Conservation (phyloP, 2,329 filamentous ascomycete genomes). For the Phaeosphaeria sp. region DNA sequence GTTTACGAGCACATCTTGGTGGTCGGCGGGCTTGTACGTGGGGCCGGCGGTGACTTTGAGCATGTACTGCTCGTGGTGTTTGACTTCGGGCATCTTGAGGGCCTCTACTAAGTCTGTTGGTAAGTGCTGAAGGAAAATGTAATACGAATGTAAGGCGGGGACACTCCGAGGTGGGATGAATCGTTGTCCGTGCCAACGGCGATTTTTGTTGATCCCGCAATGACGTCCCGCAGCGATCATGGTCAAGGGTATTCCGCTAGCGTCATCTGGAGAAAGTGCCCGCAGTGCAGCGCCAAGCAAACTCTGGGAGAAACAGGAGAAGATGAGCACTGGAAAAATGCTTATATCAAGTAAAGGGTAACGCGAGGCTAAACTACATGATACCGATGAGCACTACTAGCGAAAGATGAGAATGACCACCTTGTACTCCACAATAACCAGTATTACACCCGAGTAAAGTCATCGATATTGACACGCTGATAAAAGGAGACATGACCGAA, state of each 20-base stretch:
- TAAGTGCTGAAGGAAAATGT: too few relatives aligned
- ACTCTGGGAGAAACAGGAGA: not conserved
- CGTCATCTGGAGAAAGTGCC: not conserved
- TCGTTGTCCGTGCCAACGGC: not conserved
- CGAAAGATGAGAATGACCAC: not conserved
- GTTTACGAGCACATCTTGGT: constrained; percentile 79
- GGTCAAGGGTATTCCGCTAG: not conserved
- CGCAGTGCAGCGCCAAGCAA: not conserved
- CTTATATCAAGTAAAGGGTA: not conserved
- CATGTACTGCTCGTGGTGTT: constrained; percentile 71
- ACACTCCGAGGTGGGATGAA: too few relatives aligned
- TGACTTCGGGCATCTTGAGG: constrained; percentile 5
- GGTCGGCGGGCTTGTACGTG: constrained; percentile 74
- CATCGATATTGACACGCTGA: constrained; percentile 55
- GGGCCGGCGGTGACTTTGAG: constrained; percentile 83
- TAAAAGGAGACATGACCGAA: constrained; percentile 59
- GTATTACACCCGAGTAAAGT: constrained; percentile 30
- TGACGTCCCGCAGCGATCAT: constrained; percentile 1
- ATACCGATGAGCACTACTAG: not conserved
- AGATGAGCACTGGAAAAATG: not conserved
- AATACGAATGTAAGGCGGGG: not conserved
- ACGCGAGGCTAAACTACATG: not conserved
- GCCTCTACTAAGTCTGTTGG: not conserved
- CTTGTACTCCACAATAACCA: not conserved
- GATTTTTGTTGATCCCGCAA: constrained; percentile 7